Evolutionary conservation across 2,329 filamentous ascomycete species (phyloP).

Genomic region (Penicillium sp.): DNA sequence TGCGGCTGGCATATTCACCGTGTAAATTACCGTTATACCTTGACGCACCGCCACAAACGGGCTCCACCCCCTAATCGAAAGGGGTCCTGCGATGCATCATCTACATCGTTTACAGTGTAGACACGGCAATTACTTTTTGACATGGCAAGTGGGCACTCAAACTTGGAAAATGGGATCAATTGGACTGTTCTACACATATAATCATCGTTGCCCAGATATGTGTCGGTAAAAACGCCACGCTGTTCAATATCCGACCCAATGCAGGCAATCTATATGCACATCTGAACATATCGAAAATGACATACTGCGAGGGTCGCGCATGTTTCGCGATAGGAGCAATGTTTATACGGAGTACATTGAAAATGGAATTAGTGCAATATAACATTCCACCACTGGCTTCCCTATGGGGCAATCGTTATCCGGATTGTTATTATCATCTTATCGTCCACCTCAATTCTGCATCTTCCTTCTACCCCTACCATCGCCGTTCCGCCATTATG

Average conservation of each 20-base stretch:
- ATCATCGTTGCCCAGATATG: too few relatives aligned
- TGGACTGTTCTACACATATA: neutral
- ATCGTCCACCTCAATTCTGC: slow-evolving; percentile 10
- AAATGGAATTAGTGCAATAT: neutral
- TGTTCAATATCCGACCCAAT: slow-evolving; percentile 1
- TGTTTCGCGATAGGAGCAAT: neutral
- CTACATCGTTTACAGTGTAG: neutral
- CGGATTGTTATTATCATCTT: slow-evolving; percentile 14
- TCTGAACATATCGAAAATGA: neutral
- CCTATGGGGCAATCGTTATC: slow-evolving; percentile 10
- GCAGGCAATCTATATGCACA: slow-evolving; percentile 7
- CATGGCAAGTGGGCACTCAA: neutral
- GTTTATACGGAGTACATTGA: neutral
- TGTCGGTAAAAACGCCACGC: slow-evolving; percentile 2
- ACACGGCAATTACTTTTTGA: neutral
- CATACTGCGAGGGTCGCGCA: neutral
- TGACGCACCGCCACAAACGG: slow-evolving; percentile 25
- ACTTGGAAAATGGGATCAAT: neutral
- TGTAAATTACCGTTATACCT: slow-evolving; percentile 12
- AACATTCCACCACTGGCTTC: neutral
- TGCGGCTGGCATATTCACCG: neutral
- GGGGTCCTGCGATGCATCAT: slow-evolving; percentile 10
- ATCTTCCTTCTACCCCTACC: slow-evolving; percentile 11
- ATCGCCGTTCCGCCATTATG: slow-evolving; percentile 8
- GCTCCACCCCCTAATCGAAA: slow-evolving; percentile 23